Conservation (phyloP, 1,284 basidiomycete genomes). For the Apiotrichum veenhuisii region DNA sequence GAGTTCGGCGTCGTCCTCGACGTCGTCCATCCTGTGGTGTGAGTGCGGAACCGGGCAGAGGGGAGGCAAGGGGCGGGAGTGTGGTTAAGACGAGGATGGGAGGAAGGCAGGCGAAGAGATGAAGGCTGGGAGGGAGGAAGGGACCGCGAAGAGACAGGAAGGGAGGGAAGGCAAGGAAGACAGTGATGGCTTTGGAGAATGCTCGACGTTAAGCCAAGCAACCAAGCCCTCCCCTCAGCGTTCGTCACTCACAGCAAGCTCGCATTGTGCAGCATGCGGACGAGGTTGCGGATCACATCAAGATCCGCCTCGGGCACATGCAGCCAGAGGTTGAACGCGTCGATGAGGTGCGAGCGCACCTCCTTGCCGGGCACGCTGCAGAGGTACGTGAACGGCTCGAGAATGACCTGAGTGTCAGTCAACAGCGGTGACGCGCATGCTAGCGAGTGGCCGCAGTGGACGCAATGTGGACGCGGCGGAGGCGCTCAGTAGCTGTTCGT, state of each 20-base stretch:
- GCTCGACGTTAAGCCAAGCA: too few species aligned
- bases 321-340: conserved; percentile 93
- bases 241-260: conserved; percentile 87
- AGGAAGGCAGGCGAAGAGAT: too few species aligned
- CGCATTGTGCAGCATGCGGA: conserved; percentile 91
- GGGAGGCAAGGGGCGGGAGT: not conserved
- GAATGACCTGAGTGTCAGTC: conserved; percentile 46
- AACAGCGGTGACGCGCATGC: too few species aligned
- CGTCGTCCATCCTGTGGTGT: conserved; percentile 78
- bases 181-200: not conserved
- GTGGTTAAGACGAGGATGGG: not conserved
- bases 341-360: conserved; percentile 80
- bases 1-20: conserved; percentile 91
- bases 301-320: conserved; percentile 71
- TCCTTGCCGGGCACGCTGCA: conserved; percentile 88
- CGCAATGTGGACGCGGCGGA: too few species aligned
- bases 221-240: too few species aligned
- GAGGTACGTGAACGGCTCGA: conserved; percentile 88
- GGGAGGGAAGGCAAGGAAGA: not conserved
- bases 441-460: too few species aligned
- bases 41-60: not conserved
- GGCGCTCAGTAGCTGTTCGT: too few species aligned
- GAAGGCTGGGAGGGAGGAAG: too few species aligned
- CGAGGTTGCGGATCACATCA: conserved; percentile 68
- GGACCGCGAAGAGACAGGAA: too few species aligned